These are phyloP conservation scores for Claviceps capensis DNA, from an alignment of 2,329 filamentous ascomycete genomes.

Conservation along the genomic window DNA sequence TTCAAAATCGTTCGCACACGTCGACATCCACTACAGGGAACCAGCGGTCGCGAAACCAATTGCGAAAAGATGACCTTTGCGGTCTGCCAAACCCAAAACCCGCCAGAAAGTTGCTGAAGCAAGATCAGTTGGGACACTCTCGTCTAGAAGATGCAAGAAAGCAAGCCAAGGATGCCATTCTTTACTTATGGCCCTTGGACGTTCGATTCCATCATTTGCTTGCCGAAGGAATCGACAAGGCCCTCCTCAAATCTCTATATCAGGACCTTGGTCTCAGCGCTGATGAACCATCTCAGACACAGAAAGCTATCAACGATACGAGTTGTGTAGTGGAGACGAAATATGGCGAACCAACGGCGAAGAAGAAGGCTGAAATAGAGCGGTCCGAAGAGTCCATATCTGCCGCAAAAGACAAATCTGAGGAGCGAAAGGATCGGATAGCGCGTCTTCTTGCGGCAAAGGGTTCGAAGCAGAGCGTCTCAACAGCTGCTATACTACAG, in stretches of 20 bases:
- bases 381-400: neutral
- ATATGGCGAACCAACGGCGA: neutral
- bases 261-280: slow-evolving; percentile 50
- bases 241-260: slow-evolving; percentile 51
- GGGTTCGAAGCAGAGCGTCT: slow-evolving; percentile 34
- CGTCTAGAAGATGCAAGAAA: slow-evolving; percentile 31
- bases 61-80: neutral
- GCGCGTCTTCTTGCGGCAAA: slow-evolving; percentile 64
- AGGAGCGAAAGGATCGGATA: slow-evolving; percentile 64
- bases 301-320: neutral
- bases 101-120: neutral
- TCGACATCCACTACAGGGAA: neutral
- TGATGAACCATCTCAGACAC: neutral
- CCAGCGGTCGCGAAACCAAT: neutral
- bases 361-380: neutral
- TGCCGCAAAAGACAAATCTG: slow-evolving; percentile 22
- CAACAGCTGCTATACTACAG: slow-evolving; percentile 6
- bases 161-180: slow-evolving; percentile 52
- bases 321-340: neutral
- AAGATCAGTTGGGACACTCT: neutral
- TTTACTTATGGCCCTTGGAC: slow-evolving; percentile 50
- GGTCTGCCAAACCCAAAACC: neutral
- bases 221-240: slow-evolving; percentile 55
- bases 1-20: neutral
- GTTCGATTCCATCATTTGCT: slow-evolving; percentile 63